Base-by-base conservation (phyloP, 768 basidiomycete species). In the Imleria badia region DNA sequence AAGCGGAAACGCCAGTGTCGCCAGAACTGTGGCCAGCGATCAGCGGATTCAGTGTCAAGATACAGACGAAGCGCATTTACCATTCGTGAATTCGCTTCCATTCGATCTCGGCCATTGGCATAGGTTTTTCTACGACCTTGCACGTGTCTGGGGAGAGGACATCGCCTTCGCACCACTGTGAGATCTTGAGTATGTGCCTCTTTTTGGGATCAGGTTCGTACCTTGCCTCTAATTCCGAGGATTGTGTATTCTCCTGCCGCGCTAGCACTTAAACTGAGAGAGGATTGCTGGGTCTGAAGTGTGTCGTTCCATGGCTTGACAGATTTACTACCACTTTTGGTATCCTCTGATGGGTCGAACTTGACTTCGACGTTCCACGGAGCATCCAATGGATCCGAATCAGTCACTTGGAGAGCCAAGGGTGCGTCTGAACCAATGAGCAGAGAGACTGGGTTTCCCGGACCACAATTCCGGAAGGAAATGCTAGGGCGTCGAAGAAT, bases 31-130 rank as follows among this genome's bases (percentile, higher is more conserved):
- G 41, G 36, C 39, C 1, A 47, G 7, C n/a, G 12, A 51, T 55
- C 13, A 55, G 30, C 23, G 26, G 40, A 26, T 58, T 54, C 19
- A 54, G 45, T 50, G 42, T 57, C 22, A 23, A 39, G 33, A 13
- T 55, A 55, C 9, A 50, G 39, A 42, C 34, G n/a, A 45, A 47
- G 52, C 7, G 23, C 40, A 23, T 36, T 38, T 60, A 91, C 94
- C 94, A 94, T 75, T 95, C 93, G 56, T 94, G 91, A 54, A 95
- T 89, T 46, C 86, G 86, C 62, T 86, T 89, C 84, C 91, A 93
- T 71, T 87, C 82, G 55, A 96, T 90, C 63, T 95, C 87, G 22
- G 92, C 90, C 4, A 82, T 84, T 3, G 94, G 94, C 30, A 79
- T 64, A 5, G 91, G 89, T 58, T 82, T 80, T 67, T 93, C 85